Percentiles rank a stretch among this genome's conserved stretches.
These are phyloP conservation scores for Cyberlindnera galapagoensis DNA, from an alignment of 805 yeast species.

Conservation along the genomic window DNA sequence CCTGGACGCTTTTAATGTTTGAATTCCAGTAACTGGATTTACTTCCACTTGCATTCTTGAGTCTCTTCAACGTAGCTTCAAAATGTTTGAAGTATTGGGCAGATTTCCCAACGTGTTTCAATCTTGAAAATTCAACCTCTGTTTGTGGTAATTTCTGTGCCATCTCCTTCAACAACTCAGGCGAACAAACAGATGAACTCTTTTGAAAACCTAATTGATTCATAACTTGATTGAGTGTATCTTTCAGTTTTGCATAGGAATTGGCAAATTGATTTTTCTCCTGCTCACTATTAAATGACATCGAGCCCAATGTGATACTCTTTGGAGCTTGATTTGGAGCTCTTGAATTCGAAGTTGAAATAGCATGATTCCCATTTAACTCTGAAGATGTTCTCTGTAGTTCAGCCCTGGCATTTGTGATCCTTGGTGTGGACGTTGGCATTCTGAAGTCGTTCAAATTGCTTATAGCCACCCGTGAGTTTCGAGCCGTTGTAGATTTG, in stretches of 20 bases:
- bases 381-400: constrained; percentile 21
- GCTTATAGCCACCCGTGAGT: constrained; percentile 1
- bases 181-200: constrained; percentile 31
- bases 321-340: constrained; percentile 13
- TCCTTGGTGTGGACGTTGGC: constrained; percentile 19
- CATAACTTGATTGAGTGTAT: constrained; percentile 36
- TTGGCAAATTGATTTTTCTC: constrained; percentile 14
- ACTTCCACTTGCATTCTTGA: constrained; percentile 11
- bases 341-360: too few relatives aligned
- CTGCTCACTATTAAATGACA: constrained; percentile 17
- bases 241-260: constrained; percentile 28
- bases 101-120: constrained; percentile 26
- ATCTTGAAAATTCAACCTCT: constrained; percentile 36
- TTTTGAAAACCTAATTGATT: constrained; percentile 30
- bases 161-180: constrained; percentile 45
- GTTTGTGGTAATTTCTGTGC: constrained; percentile 47
- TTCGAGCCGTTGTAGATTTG: neutral
- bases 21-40: constrained; percentile 17
- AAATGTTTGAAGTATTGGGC: constrained; percentile 32
- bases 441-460: constrained; percentile 18
- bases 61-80: constrained; percentile 27
- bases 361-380: too few relatives aligned
- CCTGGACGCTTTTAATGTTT: constrained; percentile 8
- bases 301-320: constrained; percentile 19
- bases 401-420: constrained; percentile 19